Percentiles rank a stretch among this genome's conserved stretches.
Conservation (phyloP, 331 rosid genomes). For the Malus hybrid region DNA sequence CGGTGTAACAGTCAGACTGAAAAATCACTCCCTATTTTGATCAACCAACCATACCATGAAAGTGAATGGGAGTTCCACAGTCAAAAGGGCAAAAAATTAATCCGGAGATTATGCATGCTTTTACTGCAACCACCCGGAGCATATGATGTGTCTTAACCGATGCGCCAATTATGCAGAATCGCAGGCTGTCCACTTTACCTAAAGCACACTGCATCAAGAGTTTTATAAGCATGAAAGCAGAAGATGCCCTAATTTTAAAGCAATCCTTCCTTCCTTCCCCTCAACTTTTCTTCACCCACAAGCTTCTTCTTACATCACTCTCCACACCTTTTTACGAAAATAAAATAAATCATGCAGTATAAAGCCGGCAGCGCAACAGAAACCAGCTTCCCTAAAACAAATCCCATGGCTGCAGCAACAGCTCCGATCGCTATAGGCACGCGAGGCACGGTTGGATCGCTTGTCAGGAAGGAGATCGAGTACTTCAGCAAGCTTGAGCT, state of each 20-base stretch:
- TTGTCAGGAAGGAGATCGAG: constrained; percentile 84
- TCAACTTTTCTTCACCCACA: constrained; percentile 29
- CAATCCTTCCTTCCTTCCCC: constrained; percentile 14
- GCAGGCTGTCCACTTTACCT: neutral
- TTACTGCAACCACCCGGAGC: neutral
- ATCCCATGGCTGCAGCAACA: constrained; percentile 50
- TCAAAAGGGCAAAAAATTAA: constrained; percentile 19
- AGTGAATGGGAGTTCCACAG: neutral
- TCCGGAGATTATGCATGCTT: constrained; percentile 28
- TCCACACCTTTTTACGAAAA: neutral
- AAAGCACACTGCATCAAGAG: neutral
- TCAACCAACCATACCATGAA: neutral
- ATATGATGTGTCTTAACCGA: neutral
- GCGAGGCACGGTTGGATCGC: constrained; percentile 83
- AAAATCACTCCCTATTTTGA: neutral
- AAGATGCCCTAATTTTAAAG: constrained; percentile 38
- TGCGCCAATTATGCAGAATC: too few species aligned
- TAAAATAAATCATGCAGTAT: constrained; percentile 22
- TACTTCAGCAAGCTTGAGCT: constrained; percentile 66
- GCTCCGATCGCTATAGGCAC: constrained; percentile 73
- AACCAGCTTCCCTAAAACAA: constrained; percentile 22
- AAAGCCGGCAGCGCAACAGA: constrained; percentile 28
- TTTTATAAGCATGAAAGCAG: constrained; percentile 13
- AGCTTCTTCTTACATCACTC: constrained; percentile 30
- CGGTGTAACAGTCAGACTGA: too few species aligned